Base-by-base conservation (phyloP, 2,329 filamentous ascomycete genomes). In the Aspergillus costaricaensis region DNA sequence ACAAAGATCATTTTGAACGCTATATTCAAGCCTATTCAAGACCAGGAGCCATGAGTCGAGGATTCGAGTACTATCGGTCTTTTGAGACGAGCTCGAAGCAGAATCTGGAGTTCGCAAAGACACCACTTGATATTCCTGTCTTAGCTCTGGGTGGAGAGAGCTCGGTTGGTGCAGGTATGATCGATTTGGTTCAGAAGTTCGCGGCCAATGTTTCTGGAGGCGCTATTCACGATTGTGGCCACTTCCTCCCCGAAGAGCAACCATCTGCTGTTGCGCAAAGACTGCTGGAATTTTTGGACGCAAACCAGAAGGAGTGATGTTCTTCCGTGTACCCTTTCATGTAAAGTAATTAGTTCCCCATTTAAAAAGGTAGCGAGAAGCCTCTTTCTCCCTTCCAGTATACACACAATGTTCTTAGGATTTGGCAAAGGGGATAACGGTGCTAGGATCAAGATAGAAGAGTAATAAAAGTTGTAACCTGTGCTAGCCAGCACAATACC, bases 21-120 rank as follows among this genome's bases (percentile, higher is more conserved):
- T 71, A 71, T 58, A 65, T 69, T 19, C 55, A 61, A 17, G 56
- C 58, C 2, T 71, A 71, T 56, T 64, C 64, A 43, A 57, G 63
- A 47, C 64, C 65, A 2, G 68, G 65, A 10, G 68, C 62, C 8
- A 71, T 70, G 68, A 67, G 66, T 51, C 62, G 63, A 8, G 68
- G 67, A 9, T 70, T 70, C 43, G 67, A 66, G 58, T 71, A 68
- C 49, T 71, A 70, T 61, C 65, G 69, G 15, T 66, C 69, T 19
- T 65, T 63, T 55, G 61, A 54, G 44, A 59, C 39, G 19, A 70
- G 67, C 44, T 56, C 67, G 43, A 59, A 60, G 32, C 67, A 71
- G 58, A 70, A 70, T 57, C 15, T 64, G 43, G 63, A 67, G 41
- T 66, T 49, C 59, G 58, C 62, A 10, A 65, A 66, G 56, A 62